Percentiles rank a stretch among this genome's conserved stretches.
These are phyloP conservation scores for Chrysophaeum taylorii DNA, from an alignment of 352 stramenopile species.

Conservation along the genomic window DNA sequence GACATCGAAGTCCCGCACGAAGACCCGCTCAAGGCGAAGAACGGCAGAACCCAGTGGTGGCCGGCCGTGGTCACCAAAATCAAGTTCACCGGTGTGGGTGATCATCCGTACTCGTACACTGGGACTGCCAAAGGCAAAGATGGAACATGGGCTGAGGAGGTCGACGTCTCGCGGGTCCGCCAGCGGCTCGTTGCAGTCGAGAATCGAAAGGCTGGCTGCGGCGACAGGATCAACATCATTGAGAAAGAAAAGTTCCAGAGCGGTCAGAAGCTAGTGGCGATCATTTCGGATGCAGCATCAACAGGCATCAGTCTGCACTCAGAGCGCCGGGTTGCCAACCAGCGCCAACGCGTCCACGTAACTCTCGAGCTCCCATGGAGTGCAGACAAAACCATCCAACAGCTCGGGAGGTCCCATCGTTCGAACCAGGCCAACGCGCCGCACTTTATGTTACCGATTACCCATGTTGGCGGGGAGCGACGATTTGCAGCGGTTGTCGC, in stretches of 20 bases:
- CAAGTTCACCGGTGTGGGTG: no score
- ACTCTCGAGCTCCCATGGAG: conserved; percentile 43
- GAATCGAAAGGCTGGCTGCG: no score
- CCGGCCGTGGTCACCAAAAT: no score
- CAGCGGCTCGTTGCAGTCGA: no score
- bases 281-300: conserved; percentile 44
- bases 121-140: no score
- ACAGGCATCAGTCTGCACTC: conserved; percentile 44
- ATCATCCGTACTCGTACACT: no score
- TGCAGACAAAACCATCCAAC: conserved; percentile 18
- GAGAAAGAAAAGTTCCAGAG: conserved; percentile 35
- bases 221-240: no score
- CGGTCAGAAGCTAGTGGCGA: conserved; percentile 42
- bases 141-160: no score
- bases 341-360: conserved; percentile 41
- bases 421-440: conserved; percentile 42
- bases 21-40: no score
- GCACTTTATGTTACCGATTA: conserved; percentile 36
- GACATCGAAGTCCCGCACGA: no score
- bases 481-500: conserved; percentile 40
- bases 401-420: conserved; percentile 49
- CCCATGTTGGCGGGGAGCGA: conserved; percentile 37
- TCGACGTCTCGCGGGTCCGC: no score
- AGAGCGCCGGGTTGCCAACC: conserved; percentile 27
- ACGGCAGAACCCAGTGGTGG: no score